Conservation (phyloP, 2,329 filamentous ascomycete genomes). For the Aspergillus clavatus region DNA sequence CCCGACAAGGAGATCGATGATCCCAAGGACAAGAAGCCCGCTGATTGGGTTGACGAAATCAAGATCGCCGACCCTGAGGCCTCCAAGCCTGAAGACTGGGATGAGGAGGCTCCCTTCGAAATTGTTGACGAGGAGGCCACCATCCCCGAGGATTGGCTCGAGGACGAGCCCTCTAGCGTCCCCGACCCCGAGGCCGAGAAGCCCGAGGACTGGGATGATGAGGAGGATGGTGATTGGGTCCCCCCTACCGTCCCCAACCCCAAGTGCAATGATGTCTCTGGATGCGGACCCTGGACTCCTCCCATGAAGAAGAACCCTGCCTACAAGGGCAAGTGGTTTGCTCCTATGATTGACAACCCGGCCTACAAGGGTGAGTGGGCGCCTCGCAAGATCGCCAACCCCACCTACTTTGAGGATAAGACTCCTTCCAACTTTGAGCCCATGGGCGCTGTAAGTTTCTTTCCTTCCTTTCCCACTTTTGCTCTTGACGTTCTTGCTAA, state of each 20-base stretch:
- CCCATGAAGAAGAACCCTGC: slow-evolving; percentile 91
- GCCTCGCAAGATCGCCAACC: slow-evolving; percentile 95
- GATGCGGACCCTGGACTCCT: slow-evolving; percentile 87
- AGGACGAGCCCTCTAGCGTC: slow-evolving; percentile 74
- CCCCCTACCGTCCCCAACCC: slow-evolving; percentile 87
- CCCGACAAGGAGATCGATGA: slow-evolving; percentile 93
- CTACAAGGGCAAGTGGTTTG: slow-evolving; percentile 99
- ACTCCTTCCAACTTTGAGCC: slow-evolving; percentile 93
- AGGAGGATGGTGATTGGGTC: slow-evolving; percentile 98
- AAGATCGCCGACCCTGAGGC: slow-evolving; percentile 89
- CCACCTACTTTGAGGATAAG: slow-evolving; percentile 95
- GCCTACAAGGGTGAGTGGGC: slow-evolving; percentile 95
- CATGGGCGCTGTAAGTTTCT: slow-evolving; percentile 79
- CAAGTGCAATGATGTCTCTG: slow-evolving; percentile 89
- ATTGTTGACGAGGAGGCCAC: slow-evolving; percentile 89
- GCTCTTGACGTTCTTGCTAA: not conserved
- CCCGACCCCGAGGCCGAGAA: slow-evolving; percentile 93
- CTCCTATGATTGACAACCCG: slow-evolving; percentile 92
- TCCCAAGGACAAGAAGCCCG: slow-evolving; percentile 85
- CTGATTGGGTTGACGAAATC: slow-evolving; percentile 90
- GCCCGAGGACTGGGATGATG: slow-evolving; percentile 98
- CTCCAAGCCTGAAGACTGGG: slow-evolving; percentile 96
- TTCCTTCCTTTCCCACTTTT: not conserved
- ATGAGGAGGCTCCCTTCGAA: slow-evolving; percentile 96
- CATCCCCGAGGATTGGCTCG: slow-evolving; percentile 94